Conservation (phyloP, 148 eudicot genomes). For the Rhododendron ovatum region DNA sequence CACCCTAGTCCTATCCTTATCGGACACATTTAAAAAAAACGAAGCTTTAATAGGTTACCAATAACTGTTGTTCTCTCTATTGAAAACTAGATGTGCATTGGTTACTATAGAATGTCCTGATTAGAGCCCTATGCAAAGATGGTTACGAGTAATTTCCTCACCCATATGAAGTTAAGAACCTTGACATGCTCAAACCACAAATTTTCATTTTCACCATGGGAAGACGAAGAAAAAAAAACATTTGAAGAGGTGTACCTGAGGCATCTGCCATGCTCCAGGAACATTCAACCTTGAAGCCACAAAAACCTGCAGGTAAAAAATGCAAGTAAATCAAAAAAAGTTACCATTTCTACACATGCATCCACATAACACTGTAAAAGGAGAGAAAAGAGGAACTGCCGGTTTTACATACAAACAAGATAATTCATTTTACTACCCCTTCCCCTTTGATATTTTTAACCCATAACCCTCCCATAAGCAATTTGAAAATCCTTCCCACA, state of each 20-base stretch:
- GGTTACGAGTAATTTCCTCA: background rate
- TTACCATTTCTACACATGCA: background rate
- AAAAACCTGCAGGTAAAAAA: slow-evolving; percentile 52
- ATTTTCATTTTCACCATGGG: background rate
- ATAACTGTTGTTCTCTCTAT: too few relatives aligned
- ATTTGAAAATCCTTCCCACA: background rate
- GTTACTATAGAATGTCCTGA: background rate
- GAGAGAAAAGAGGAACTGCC: background rate
- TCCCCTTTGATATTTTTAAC: background rate
- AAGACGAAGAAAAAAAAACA: background rate
- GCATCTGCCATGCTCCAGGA: slow-evolving; percentile 99
- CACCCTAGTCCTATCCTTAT: background rate
- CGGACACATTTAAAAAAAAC: background rate
- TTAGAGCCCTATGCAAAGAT: background rate
- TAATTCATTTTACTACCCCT: background rate
- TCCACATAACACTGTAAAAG: background rate
- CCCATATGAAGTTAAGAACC: background rate
- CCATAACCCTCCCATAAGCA: background rate
- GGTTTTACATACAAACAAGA: background rate
- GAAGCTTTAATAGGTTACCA: background rate
- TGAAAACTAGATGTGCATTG: background rate
- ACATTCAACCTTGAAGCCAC: slow-evolving; percentile 98
- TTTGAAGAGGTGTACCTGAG: slow-evolving; percentile 49
- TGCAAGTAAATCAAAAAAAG: slow-evolving; percentile 23
- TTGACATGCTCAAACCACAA: background rate